Evolutionary conservation across 306 rosid species (phyloP), one percentile per base, ranked within the genome.

Genomic region (Astragalus glycyphyllos): DNA sequence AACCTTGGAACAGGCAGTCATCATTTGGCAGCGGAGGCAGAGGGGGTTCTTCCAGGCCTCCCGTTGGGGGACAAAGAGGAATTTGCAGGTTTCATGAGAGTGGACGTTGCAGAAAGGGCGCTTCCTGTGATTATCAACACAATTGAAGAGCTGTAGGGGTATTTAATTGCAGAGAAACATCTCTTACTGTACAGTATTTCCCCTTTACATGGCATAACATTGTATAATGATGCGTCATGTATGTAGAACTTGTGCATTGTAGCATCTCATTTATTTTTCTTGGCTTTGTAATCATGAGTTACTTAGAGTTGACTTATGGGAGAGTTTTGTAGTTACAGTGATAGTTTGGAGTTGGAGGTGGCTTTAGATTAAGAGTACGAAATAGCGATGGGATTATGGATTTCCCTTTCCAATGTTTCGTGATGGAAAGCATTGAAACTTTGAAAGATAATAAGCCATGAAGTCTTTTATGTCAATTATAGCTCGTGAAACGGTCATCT

Each of bases 61-160:
- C 96, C n/a, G 77, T 76, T n/a, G 91, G 74, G 50, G 97, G 87
- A 65, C 96, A 85, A 59, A 87, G 91, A 71, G 84, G 83, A 75
- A 82, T 91, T 47, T 95, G 99, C 90, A 87, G 61, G 72, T 95
- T 31, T 84, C 80, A 89, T 63, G 92, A 85, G 82, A 81, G 85
- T 81, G 99, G 99, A 55, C 96, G 79, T 68, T 95, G 99, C 90
- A 87, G 74, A 87, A 89, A 87, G 75, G 99, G 99, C 7, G 84
- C 96, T 42, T 42, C 86, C 17, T 91, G 99, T 67, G 96, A 91
- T 77, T 95, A 79, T 76, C 76, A 84, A 78, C 99, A 95, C 84
- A 78, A 79, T 50, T 91, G 31, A 73, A 67, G 84, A 85, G 65
- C 57, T 73, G 77, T 68, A 68, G 82, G 77, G 46, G 17, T 62